phyloP scores from a whole-genome alignment of 805 yeast species.

The Candida loeiensis region DNA sequence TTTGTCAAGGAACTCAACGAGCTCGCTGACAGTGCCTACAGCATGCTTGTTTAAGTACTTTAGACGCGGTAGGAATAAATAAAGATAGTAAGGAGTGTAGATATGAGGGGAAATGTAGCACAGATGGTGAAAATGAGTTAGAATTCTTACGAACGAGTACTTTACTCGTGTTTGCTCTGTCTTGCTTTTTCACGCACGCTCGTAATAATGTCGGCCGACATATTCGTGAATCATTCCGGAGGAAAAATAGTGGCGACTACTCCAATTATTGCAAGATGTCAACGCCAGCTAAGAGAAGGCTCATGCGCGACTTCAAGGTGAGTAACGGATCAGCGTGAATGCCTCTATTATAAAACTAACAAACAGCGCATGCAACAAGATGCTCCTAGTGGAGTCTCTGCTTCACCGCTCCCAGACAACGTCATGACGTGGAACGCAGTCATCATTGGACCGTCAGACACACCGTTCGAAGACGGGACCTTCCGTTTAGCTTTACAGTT shows the following conservation, averaged over 20 bases:
- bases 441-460: constrained; percentile 94
- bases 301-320: constrained; percentile 96
- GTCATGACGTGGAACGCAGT: constrained; percentile 98
- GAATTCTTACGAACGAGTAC: too few species aligned
- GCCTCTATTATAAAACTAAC: constrained; percentile 14
- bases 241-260: constrained; percentile 9
- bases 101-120: too few species aligned
- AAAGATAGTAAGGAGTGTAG: too few species aligned
- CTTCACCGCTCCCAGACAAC: constrained; percentile 94
- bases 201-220: constrained; percentile 1
- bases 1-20: constrained; percentile 24
- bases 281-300: constrained; percentile 96
- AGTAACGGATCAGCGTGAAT: constrained; percentile 20
- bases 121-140: too few species aligned
- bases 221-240: constrained; percentile 1
- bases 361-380: constrained; percentile 88
- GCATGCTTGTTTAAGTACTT: constrained; percentile 10
- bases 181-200: not conserved
- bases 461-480: constrained; percentile 98
- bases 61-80: too few species aligned
- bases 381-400: constrained; percentile 97
- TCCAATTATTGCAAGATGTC: constrained; percentile 56
- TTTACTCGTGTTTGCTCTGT: too few species aligned
- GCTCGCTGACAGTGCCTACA: constrained; percentile 26
- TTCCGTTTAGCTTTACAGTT: constrained; percentile 82